Evolutionary conservation across 2,329 filamentous ascomycete genomes (phyloP), one percentile per base, ranked within the genome.

Genomic region (Colletotrichum somersetense): DNA sequence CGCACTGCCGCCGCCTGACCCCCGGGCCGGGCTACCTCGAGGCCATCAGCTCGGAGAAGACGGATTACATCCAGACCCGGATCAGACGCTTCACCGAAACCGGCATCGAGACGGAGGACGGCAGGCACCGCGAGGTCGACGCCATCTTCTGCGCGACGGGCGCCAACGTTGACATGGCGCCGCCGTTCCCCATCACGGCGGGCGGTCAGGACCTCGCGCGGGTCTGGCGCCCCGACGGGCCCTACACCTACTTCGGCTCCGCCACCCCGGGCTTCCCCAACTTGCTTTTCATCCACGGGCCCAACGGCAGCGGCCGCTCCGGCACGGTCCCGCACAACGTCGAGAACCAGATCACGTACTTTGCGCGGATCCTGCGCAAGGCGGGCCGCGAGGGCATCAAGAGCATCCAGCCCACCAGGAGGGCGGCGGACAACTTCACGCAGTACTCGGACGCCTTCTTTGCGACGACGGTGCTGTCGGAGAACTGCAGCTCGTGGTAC

Each of bases 401-500:
- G 76, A 85, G 89, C 0, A 86, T 93, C 7, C 78, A 79, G 1
- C 91, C 91, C 0, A 87, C 85, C 0, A 84, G 85, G 58, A 81
- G 83, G 40, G 92, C 92, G 0, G 82, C 91, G 0, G 90, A 92
- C 52, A 91, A 93, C 75, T 92, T 91, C 73, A 80, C 89, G 14
- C 85, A 87, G 64, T 91, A 91, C 79, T 84, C 83, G 35, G 86
- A 89, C 74, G 84, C 85, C 0, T 90, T 89, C 77, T 89, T 89
- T 75, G 78, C 81, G 0, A 85, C 80, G 30, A 89, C 87, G 0
- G 87, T 89, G 1, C 79, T 91, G 67, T 84, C 85, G 0, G 89
- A 91, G 64, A 87, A 89, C 67, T 94, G 92, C 78, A 89, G 88
- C 52, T 91, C 89, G 0, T 94, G 92, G 92, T 92, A 92, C 71